Evolutionary conservation across 1,284 basidiomycete species (phyloP), one percentile per base, ranked within the genome.

Genomic region (Hypsizygus ulmarius): DNA sequence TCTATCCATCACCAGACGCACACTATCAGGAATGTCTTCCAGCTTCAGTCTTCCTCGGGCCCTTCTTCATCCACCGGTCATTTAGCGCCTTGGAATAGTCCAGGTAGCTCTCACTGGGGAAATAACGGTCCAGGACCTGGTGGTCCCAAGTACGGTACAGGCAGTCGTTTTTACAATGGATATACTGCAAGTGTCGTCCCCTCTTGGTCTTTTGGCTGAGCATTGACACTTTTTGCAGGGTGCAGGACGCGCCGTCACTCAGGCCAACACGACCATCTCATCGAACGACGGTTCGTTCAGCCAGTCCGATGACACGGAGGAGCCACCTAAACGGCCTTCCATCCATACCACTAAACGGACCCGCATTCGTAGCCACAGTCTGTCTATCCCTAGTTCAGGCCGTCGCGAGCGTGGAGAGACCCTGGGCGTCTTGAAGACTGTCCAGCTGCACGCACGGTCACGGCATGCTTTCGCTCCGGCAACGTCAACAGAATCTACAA

Each of bases 11-110:
- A 81, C 53, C 84, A 84, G 63, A 75, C 83, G 5, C 72, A 79
- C 51, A 79, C 84, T 0, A 71, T 90, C 62, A 72, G 86, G 53
- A 90, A 85, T 75, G 87, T 84, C 45, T 74, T 89, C 47, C 84
- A 87, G 58, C 62, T 81, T 21, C 82, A 82, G 66, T 72, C 78
- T 52, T 53, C 68, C 48, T 63, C 73, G 59, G 61, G 68, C 16
- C 62, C 65, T 34, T 66, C 69, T 19, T 58, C 64, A 50, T 58
- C 67, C 48, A 62, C 69, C 5, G 45, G 46, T 35, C 56, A 63
- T 46, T 52, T 76, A 46, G 65, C 66, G 5, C 64, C 64, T 27
- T 74, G 74, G 69, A 73, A 72, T 35, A 74, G 71, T 7, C 65
- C 77, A 3, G 75, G 78, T 3, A 72, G 68, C 27, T 82, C 83